These are phyloP conservation scores for Cymbopogon flexuosus DNA, from an alignment of 202 grass and related monocot species.

Conservation along the genomic window DNA sequence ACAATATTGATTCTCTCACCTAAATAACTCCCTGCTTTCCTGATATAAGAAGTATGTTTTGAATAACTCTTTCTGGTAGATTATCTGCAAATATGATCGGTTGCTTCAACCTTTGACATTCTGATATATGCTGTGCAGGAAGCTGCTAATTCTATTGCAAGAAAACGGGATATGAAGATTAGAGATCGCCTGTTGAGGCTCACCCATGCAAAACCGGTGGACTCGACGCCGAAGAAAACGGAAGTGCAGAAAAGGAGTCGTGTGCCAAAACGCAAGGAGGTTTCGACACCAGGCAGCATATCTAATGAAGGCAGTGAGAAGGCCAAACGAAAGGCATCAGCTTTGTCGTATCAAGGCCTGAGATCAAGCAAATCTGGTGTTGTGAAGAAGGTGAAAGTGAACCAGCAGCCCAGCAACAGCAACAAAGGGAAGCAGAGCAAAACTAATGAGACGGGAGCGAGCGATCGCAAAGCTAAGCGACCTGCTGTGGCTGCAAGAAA, in stretches of 20 bases:
- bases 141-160: slow-evolving; percentile 58
- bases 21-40: neutral
- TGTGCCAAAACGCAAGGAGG: slow-evolving; percentile 31
- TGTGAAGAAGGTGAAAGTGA: slow-evolving; percentile 52
- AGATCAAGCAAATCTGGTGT: slow-evolving; percentile 75
- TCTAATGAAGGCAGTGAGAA: slow-evolving; percentile 31
- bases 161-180: slow-evolving; percentile 55
- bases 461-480: slow-evolving; percentile 46
- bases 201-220: slow-evolving; percentile 58
- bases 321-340: slow-evolving; percentile 40
- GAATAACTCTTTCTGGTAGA: neutral
- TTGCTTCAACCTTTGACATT: neutral
- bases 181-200: slow-evolving; percentile 74
- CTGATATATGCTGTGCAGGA: slow-evolving; percentile 41
- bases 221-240: slow-evolving; percentile 51
- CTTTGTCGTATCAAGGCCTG: slow-evolving; percentile 70
- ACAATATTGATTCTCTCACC: neutral
- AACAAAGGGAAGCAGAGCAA: slow-evolving; percentile 41
- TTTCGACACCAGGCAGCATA: slow-evolving; percentile 32
- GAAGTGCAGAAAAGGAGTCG: slow-evolving; percentile 18
- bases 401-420: slow-evolving; percentile 11
- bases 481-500: slow-evolving; percentile 84
- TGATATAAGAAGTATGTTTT: neutral
- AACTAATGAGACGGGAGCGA: slow-evolving; percentile 5
- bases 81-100: neutral